phyloP scores from a whole-genome alignment of 2,329 filamentous ascomycete genomes.

The Talaromyces sp. region DNA sequence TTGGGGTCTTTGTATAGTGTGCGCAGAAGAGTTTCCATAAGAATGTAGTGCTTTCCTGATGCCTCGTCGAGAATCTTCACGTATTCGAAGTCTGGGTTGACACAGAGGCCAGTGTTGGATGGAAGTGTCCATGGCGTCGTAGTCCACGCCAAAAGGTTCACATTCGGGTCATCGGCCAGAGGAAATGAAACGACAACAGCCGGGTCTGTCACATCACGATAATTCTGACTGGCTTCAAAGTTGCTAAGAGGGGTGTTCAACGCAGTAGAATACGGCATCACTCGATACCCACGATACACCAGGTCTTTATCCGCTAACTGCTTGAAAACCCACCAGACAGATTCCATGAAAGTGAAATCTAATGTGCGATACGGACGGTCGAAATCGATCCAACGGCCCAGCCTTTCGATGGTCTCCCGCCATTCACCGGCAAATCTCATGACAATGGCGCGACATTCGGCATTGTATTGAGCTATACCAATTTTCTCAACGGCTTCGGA shows the following conservation, averaged over 20 bases:
- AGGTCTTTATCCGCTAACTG: conserved; percentile 82
- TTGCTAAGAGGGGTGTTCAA: conserved; percentile 86
- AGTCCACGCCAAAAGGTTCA: conserved; percentile 78
- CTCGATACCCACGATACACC: conserved; percentile 84
- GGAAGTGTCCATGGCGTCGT: conserved; percentile 85
- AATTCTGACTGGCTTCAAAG: conserved; percentile 91
- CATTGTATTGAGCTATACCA: conserved; percentile 85
- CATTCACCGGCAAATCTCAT: conserved; percentile 87
- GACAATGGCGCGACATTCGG: conserved; percentile 84
- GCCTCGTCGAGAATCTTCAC: conserved; percentile 79
- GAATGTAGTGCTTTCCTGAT: conserved; percentile 75
- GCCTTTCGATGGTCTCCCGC: conserved; percentile 77
- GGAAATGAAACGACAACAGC: conserved; percentile 86
- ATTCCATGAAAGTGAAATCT: conserved; percentile 94
- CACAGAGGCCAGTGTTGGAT: conserved; percentile 71
- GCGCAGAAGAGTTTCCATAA: conserved; percentile 73
- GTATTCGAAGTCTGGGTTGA: conserved; percentile 79
- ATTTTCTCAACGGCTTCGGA: conserved; percentile 81
- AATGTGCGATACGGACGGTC: conserved; percentile 96
- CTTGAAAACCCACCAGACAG: conserved; percentile 95
- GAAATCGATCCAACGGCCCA: conserved; percentile 96
- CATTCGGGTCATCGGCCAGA: conserved; percentile 68
- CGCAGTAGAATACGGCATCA: conserved; percentile 93
- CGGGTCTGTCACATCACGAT: conserved; percentile 87
- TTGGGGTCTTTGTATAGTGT: conserved; percentile 93